Conservation (phyloP, 176 grass and related monocot genomes). For the Cenchrus fungigraminus region DNA sequence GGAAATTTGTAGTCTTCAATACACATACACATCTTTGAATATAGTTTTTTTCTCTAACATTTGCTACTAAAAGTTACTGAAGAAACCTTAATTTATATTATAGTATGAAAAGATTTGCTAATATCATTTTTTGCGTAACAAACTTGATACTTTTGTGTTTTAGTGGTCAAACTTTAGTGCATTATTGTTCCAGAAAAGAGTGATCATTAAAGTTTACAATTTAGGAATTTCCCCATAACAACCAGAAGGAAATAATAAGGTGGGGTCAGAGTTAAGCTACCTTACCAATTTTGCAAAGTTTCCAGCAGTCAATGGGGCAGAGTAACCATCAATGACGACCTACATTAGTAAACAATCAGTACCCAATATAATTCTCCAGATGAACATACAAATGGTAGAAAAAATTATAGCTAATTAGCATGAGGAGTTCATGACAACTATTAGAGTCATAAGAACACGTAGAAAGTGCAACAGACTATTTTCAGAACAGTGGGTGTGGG, state of each 20-base stretch:
- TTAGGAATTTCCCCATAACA: constrained; percentile 8
- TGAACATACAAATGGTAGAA: neutral
- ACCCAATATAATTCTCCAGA: constrained; percentile 13
- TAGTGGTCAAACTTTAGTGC: neutral
- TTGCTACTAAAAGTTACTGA: constrained; percentile 4
- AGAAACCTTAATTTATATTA: neutral
- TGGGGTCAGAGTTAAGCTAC: constrained; percentile 49
- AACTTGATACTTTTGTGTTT: neutral
- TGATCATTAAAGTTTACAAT: neutral
- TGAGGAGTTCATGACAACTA: neutral
- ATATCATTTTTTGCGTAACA: neutral
- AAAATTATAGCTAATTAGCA: neutral
- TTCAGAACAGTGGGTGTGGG: neutral
- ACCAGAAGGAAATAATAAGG: constrained; percentile 35
- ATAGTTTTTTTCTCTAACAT: neutral
- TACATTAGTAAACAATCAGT: constrained; percentile 43
- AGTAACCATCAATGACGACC: constrained; percentile 92
- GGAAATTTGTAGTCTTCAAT: neutral
- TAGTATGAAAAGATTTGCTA: neutral
- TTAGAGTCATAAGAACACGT: constrained; percentile 10
- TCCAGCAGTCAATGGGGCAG: constrained; percentile 83
- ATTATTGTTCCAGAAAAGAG: neutral
- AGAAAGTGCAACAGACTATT: constrained; percentile 7
- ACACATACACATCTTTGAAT: neutral
- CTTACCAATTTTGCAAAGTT: constrained; percentile 98